A percentile compares a stretch with the other conserved stretches of the same genome.
These are phyloP conservation scores for Mycosarcoma mackinlayi DNA, from an alignment of 1,284 basidiomycete genomes.

Conservation along the genomic window DNA sequence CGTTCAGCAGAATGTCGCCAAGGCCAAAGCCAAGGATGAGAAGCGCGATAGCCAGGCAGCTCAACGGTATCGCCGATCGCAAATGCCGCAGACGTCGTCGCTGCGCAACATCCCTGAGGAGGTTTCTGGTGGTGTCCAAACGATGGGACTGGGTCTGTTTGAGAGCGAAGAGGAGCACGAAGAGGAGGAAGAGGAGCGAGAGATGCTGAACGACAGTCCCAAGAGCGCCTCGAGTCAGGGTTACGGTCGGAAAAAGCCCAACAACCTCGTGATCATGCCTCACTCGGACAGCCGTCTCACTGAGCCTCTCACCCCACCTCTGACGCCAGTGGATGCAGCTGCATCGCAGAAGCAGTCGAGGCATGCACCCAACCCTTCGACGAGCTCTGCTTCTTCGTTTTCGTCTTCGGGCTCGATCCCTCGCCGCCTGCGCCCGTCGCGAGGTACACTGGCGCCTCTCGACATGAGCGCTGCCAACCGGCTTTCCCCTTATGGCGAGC, in stretches of 20 bases:
- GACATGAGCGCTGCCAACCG: constrained; percentile 31
- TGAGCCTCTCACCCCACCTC: constrained; percentile 39
- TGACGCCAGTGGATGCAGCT: constrained; percentile 33
- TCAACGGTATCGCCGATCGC: constrained; percentile 25
- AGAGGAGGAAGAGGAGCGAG: constrained; percentile 24
- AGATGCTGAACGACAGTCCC: constrained; percentile 30
- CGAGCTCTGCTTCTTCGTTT: constrained; percentile 28
- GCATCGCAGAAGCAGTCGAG: constrained; percentile 28
- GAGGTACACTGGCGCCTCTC: constrained; percentile 28
- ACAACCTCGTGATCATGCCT: constrained; percentile 30
- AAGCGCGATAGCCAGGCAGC: constrained; percentile 44
- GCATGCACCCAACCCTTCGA: constrained; percentile 26
- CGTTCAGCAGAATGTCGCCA: constrained; percentile 44
- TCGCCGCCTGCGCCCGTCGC: constrained; percentile 19
- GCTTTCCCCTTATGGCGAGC: constrained; percentile 20
- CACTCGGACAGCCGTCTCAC: constrained; percentile 20
- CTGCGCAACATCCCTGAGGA: constrained; percentile 46
- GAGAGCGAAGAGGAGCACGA: constrained; percentile 37
- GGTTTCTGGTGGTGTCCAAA: constrained; percentile 24
- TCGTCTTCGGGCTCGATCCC: constrained; percentile 25
- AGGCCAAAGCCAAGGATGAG: constrained; percentile 35
- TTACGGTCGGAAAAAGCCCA: constrained; percentile 21
- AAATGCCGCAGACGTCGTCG: constrained; percentile 39
- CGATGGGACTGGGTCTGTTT: constrained; percentile 42
- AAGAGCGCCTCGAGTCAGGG: not conserved